Base-by-base conservation (phyloP, 352 stramenopile species). In the Globisporangium nagaii region DNA sequence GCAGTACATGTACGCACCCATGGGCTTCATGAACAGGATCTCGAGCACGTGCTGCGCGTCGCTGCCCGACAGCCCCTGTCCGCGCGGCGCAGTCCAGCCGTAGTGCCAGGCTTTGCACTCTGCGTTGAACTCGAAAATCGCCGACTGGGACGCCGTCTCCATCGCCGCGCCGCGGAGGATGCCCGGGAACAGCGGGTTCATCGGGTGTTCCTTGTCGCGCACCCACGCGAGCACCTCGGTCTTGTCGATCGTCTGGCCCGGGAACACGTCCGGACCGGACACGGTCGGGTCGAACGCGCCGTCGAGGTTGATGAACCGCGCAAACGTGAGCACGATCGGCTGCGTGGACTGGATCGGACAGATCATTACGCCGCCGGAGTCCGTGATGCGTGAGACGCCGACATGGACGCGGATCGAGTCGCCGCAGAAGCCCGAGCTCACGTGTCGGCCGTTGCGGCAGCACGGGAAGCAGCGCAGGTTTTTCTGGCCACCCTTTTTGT, bases 61-160 rank as follows among this genome's bases (percentile, higher is more conserved):
- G 25, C 76, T 89, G 7, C 82, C 82, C n/a, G 71, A 86, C 11
- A 90, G 57, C 1, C 82, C 82, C 40, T 92, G 82, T 0, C 82
- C 82, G 22, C 82, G 79, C 9, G 82, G 82, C 0, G 82, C 79
- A 1, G 82, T 88, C 82, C 82, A 96, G 10, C 86, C 86, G 19
- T 96, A 95, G 56, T 96, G 86, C 86, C 86, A 96, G 1, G 81
- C 86, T 63, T 94, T 95, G 57, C 82, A 91, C 51, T 93, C 79
- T 3, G 77, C 71, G 36, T 96, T 96, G 58, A 96, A 94, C 63
- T 94, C 83, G 36, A 94, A 95, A 52, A 88, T 90, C 30, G 82
- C 80, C 10, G 81, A 90, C 54, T 91, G 80, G 0, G 78, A 79
- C 28, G 80, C 78, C 17, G 76, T 84, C 37, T 93, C 83, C 79